Evolutionary conservation across 352 stramenopile genomes (phyloP), one percentile per base, ranked within the genome.

Genomic region (Phytophthora colocasiae): DNA sequence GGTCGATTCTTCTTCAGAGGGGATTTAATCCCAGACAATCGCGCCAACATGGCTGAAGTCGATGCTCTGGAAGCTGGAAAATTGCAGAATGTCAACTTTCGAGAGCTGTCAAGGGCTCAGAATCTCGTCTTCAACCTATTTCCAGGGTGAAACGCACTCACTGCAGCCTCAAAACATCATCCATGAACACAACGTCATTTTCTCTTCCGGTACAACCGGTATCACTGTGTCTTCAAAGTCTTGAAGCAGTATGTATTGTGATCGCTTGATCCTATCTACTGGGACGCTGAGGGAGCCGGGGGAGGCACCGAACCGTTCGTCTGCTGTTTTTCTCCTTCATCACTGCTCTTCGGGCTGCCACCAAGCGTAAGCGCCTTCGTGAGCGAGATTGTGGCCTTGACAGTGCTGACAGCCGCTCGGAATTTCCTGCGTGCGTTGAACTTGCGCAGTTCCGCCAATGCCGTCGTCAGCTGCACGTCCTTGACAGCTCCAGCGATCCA

Each of bases 341-440:
- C 71, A 7, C 32, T 73, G 46, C 69, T 75, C 7, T 55, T 59
- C 19, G 67, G 67, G 34, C 71, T 77, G 34, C 54, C 43, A 6
- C 72, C 71, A 8, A 75, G 68, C 41, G 79, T 84, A 27, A 92
- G 73, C 40, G 71, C 79, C 64, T 91, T 91, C 8, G 85, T 87
- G n/a, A 92, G 76, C 36, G 83, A 92, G 58, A 92, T 89, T 14
- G 84, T 91, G 46, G 82, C 80, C 68, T 89, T 92, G 62, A 96
- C 92, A 10, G 92, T 97, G 63, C 94, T 96, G 12, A 98, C 87
- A 2, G 93, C 93, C 29, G 90, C 90, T 72, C 96, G 97, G 77
- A 98, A 97, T 75, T 98, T 98, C 45, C 95, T 86, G 39, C 95
- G 96, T 26, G 92, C 95, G 70, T 98, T 98, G 78, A 97, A 98